Evolutionary conservation across 208 protist species (phyloP).

Genomic region (Crithidia brevicula): DNA sequence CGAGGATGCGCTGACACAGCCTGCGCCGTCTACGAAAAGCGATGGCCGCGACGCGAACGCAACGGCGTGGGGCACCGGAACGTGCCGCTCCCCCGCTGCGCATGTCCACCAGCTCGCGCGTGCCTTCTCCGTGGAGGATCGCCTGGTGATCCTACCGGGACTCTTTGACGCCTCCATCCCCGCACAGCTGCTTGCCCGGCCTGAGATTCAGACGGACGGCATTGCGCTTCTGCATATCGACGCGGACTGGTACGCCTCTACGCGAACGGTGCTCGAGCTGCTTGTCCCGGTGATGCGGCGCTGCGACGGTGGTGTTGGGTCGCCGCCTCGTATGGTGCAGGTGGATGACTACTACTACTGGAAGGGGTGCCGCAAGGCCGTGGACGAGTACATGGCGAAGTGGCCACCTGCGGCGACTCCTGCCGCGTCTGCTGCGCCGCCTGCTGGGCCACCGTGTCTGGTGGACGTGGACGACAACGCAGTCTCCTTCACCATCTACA

Average conservation of each 20-base stretch:
- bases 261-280: constrained; percentile 44
- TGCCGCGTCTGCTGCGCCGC: not conserved
- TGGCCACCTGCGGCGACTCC: too few species aligned
- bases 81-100: constrained; percentile 46
- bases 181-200: constrained; percentile 36
- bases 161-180: constrained; percentile 62
- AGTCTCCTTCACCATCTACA: constrained; percentile 45
- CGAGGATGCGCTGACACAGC: constrained; percentile 27
- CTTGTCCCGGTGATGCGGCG: constrained; percentile 40
- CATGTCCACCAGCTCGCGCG: constrained; percentile 55
- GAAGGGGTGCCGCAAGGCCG: constrained; percentile 59
- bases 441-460: constrained; percentile 4
- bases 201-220: constrained; percentile 24
- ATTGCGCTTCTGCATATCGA: constrained; percentile 75
- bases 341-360: constrained; percentile 89
- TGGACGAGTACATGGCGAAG: constrained; percentile 52
- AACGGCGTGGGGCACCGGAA: constrained; percentile 67
- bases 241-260: constrained; percentile 86
- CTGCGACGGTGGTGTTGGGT: not conserved
- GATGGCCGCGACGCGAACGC: not conserved
- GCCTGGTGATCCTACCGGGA: constrained; percentile 52
- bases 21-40: not conserved
- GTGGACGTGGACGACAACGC: constrained; percentile 66
- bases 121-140: constrained; percentile 63
- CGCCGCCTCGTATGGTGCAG: constrained; percentile 51